phyloP scores from a whole-genome alignment of 768 basidiomycete species.

The Porphyrellus cyaneotinctus region DNA sequence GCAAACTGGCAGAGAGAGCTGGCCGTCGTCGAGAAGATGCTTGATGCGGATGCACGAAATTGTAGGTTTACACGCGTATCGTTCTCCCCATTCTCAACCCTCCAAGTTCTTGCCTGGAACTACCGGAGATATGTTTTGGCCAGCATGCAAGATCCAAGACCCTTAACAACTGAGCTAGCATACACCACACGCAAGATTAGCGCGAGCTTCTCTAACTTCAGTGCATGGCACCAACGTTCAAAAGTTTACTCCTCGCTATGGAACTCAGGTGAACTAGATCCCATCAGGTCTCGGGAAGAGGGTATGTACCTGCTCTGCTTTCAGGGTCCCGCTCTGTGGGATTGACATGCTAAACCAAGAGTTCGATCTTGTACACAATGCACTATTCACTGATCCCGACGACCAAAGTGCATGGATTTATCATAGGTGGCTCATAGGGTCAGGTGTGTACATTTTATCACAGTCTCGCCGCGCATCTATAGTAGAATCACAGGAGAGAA shows the following conservation, averaged over 20 bases:
- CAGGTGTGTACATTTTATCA: conserved; percentile 44
- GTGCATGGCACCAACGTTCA: conserved; percentile 97
- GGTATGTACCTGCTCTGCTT: conserved; percentile 41
- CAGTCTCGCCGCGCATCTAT: neutral
- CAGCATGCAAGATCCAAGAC: conserved; percentile 56
- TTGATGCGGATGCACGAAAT: conserved; percentile 87
- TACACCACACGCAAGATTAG: conserved; percentile 92
- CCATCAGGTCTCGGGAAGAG: conserved; percentile 56
- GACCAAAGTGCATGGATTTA: conserved; percentile 99
- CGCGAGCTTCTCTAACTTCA: conserved; percentile 94
- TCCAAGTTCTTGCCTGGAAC: conserved; percentile 87
- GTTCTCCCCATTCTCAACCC: conserved; percentile 4
- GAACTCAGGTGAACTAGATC: conserved; percentile 51
- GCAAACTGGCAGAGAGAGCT: conserved; percentile 83
- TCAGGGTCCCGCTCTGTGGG: neutral
- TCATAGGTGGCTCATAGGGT: conserved; percentile 93
- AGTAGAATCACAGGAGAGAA: conserved; percentile 49
- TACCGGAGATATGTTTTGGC: conserved; percentile 85
- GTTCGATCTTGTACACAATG: conserved; percentile 88
- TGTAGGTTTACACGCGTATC: conserved; percentile 50
- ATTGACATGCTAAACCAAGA: conserved; percentile 45
- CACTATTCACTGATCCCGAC: conserved; percentile 93
- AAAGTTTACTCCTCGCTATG: conserved; percentile 71
- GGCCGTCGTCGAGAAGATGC: conserved; percentile 86
- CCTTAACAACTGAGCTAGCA: conserved; percentile 64